Evolutionary conservation across 148 eudicot species (phyloP).

Genomic region (Rhododendron williamsianum): DNA sequence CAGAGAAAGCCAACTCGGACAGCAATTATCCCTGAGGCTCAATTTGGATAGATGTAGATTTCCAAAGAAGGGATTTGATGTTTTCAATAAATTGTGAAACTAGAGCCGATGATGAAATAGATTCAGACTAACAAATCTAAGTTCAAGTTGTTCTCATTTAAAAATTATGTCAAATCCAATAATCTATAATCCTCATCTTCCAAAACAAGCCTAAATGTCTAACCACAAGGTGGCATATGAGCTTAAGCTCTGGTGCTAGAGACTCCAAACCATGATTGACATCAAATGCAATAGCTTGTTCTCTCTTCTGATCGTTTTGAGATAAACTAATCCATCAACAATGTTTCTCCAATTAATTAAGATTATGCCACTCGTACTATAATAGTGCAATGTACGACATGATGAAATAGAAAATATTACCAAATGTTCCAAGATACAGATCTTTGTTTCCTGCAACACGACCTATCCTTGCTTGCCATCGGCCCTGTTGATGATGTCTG

Average conservation of each 20-base stretch:
- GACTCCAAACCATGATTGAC: background rate
- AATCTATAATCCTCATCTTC: background rate
- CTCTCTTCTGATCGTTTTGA: background rate
- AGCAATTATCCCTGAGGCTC: background rate
- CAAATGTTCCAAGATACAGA: constrained; percentile 90
- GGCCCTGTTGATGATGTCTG: constrained; percentile 98
- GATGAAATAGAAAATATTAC: constrained; percentile 25
- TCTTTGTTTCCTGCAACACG: constrained; percentile 99
- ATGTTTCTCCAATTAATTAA: background rate
- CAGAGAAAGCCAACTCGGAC: background rate
- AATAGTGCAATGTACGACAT: background rate
- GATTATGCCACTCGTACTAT: background rate
- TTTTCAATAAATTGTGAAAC: background rate
- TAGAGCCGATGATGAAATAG: background rate
- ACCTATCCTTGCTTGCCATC: constrained; percentile 99
- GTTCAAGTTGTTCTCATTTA: background rate
- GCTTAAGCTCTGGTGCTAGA: background rate
- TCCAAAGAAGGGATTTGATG: background rate
- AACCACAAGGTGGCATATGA: background rate
- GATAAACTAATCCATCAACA: background rate
- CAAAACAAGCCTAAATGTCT: background rate
- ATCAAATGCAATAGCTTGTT: background rate
- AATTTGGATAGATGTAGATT: background rate
- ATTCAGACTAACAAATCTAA: background rate
- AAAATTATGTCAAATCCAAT: background rate